phyloP scores from a whole-genome alignment of 768 basidiomycete species.

The Tylopilus felleus region DNA sequence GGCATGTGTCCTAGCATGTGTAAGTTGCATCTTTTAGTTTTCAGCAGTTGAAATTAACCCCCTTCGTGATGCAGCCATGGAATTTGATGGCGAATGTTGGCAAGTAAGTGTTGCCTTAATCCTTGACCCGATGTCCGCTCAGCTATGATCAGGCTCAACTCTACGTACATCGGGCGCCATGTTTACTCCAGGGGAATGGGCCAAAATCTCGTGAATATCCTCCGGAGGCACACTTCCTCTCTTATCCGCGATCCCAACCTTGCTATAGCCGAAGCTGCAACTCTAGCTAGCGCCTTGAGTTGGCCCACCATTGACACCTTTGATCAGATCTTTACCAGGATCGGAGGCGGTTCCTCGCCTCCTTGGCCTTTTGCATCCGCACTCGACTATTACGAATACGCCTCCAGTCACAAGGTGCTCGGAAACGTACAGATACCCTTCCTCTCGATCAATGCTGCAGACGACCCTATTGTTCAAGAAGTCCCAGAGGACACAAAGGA shows the following conservation, averaged over 20 bases:
- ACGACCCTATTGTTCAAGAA: conserved; percentile 71
- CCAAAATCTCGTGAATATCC: conserved; percentile 58
- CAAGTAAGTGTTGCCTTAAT: conserved; percentile 26
- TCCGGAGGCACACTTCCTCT: conserved; percentile 47
- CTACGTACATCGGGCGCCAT: conserved; percentile 52
- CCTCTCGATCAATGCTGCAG: conserved; percentile 69
- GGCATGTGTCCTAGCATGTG: conserved; percentile 71
- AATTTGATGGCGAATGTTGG: conserved; percentile 37
- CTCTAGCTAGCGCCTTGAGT: conserved; percentile 44
- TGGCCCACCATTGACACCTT: conserved; percentile 55
- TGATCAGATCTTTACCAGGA: conserved; percentile 61
- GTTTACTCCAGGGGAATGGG: conserved; percentile 82
- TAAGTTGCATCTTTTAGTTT: conserved; percentile 38
- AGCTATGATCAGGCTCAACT: conserved; percentile 44
- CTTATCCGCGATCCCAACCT: conserved; percentile 52
- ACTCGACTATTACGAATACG: conserved; percentile 46
- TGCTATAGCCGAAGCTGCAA: conserved; percentile 46
- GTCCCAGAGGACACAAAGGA: conserved; percentile 56
- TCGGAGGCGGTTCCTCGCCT: conserved; percentile 66
- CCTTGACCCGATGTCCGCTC: conserved; percentile 6
- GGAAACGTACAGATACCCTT: conserved; percentile 65
- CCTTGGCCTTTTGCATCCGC: conserved; percentile 47
- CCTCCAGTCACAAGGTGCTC: conserved; percentile 61
- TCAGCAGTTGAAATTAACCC: conserved; percentile 8
- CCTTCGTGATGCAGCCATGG: conserved; percentile 43